These are phyloP conservation scores for Cornus controversa DNA, from an alignment of 148 eudicot genomes.

Conservation along the genomic window DNA sequence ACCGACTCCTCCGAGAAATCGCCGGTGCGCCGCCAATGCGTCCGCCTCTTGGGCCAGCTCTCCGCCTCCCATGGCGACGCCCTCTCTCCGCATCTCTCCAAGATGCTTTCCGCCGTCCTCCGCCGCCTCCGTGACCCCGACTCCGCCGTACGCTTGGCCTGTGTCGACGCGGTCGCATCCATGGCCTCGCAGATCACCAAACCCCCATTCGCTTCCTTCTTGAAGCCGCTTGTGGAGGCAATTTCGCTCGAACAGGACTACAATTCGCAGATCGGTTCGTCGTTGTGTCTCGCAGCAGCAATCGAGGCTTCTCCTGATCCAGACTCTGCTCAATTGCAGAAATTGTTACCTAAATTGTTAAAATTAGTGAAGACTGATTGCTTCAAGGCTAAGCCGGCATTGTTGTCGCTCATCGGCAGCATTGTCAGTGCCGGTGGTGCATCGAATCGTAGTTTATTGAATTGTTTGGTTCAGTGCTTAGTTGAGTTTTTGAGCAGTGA, in stretches of 20 bases:
- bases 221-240: conserved; percentile 36
- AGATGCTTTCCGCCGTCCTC: conserved; percentile 40
- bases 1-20: conserved; percentile 48
- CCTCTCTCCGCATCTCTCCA: conserved; percentile 45
- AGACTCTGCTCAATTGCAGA: conserved; percentile 28
- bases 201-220: conserved; percentile 25
- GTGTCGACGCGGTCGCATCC: conserved; percentile 24
- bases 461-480: conserved; percentile 34
- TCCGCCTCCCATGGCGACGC: conserved; percentile 31
- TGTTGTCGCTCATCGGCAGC: conserved; percentile 51
- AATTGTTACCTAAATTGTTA: conserved; percentile 37
- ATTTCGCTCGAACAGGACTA: conserved; percentile 45
- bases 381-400: conserved; percentile 52
- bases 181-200: conserved; percentile 30
- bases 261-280: conserved; percentile 51
- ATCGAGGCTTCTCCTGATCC: conserved; percentile 37
- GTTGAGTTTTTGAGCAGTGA: conserved; percentile 56
- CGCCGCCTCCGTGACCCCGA: conserved; percentile 58
- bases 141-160: conserved; percentile 49
- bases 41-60: conserved; percentile 38
- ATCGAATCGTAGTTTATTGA: conserved; percentile 21
- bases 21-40: conserved; percentile 46
- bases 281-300: conserved; percentile 49
- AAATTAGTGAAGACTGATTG: conserved; percentile 43
- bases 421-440: conserved; percentile 44